Evolutionary conservation across 2,329 filamentous ascomycete genomes (phyloP), one percentile per base, ranked within the genome.

Genomic region (Talaromyces sp.): DNA sequence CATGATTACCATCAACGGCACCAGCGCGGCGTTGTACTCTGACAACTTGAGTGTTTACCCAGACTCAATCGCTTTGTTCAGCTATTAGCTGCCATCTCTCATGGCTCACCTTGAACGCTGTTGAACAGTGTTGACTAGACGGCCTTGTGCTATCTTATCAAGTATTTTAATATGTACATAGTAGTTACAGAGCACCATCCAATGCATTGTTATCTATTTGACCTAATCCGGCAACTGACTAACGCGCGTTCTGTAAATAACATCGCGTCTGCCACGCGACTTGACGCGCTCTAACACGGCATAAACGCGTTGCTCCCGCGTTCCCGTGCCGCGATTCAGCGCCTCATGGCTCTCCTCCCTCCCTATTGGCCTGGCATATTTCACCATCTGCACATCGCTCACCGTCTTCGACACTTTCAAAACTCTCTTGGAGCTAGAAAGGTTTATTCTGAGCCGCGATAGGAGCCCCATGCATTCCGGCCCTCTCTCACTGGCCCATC

Each of bases 31-130:
- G 14, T 72, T 71, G 24, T 81, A 79, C 65, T 72, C 70, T 33
- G 82, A 84, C 62, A 85, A 85, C 63, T 70, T 81, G 64, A 78
- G 79, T 41, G 79, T 79, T 0, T 85, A 75, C 67, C 74, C 78
- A 35, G 76, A 79, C 61, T 81, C 77, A 4, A 77, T 82, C 68
- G 77, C 78, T 16, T 72, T 80, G 64, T 82, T 81, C 57, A 58
- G 48, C 14, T 56, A 62, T 22, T 59, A 59, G 39, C 13, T 22
- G 19, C n/a, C 35, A 13, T 45, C 3, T 45, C 19, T 27, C 3
- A 4, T 14, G 27, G 27, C 27, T 47, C 35, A 37, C 19, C 27
- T 31, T 31, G 27, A 31, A 31, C 2, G 16, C 35, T 24, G 54
- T 37, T 39, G 33, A 37, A 41, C 54, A 13, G 31, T 57, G 22